phyloP scores from a whole-genome alignment of 1,284 basidiomycete genomes.

The Limonomyces culmigenus region DNA sequence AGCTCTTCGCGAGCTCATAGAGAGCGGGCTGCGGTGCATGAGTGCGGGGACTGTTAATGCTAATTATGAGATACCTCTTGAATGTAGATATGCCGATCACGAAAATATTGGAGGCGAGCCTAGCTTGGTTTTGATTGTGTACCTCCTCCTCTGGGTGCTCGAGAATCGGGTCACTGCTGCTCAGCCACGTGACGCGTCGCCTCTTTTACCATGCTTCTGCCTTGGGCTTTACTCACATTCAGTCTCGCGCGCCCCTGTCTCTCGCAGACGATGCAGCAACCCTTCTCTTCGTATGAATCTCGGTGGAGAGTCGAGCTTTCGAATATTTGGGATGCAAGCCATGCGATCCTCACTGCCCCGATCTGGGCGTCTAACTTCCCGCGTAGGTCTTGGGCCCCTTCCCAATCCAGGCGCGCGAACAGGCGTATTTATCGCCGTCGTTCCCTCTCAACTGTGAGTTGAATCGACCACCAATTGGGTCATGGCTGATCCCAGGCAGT shows the following conservation, averaged over 20 bases:
- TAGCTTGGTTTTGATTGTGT: too few relatives aligned
- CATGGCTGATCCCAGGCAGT: conserved; percentile 14
- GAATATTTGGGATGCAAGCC: conserved; percentile 4
- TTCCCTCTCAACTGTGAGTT: conserved; percentile 48
- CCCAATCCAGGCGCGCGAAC: conserved; percentile 66
- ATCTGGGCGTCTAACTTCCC: conserved; percentile 1
- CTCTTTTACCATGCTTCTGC: background rate
- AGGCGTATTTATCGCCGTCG: conserved; percentile 58
- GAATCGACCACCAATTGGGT: background rate
- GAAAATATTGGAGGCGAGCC: too few relatives aligned
- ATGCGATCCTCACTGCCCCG: background rate
- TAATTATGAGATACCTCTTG: too few relatives aligned
- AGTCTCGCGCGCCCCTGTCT: background rate
- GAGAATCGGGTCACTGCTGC: too few relatives aligned
- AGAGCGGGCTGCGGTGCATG: too few relatives aligned
- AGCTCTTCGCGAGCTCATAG: too few relatives aligned
- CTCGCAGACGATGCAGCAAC: background rate
- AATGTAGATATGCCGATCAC: too few relatives aligned
- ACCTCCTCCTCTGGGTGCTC: too few relatives aligned
- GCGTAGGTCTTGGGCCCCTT: conserved; percentile 62
- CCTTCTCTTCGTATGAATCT: background rate
- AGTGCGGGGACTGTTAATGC: too few relatives aligned
- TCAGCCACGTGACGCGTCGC: too few relatives aligned
- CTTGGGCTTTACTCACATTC: background rate
- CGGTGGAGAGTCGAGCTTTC: conserved; percentile 3